Evolutionary conservation across 2,329 filamentous ascomycete species (phyloP).

Genomic region (Blastomyces gilchristii): DNA sequence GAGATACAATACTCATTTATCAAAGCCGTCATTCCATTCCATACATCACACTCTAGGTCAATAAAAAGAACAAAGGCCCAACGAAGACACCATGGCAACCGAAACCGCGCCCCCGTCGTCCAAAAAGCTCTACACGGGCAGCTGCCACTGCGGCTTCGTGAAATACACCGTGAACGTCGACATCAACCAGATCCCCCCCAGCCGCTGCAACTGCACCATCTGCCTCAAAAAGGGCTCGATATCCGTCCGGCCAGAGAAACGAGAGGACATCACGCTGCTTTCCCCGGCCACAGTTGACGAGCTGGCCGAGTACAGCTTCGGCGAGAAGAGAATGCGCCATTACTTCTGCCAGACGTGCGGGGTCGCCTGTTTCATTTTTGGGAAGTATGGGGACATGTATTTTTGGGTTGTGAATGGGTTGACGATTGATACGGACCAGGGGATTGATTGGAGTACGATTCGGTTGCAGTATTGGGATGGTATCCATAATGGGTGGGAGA

Average conservation of each 20-base stretch:
- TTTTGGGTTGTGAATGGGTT: constrained; percentile 10
- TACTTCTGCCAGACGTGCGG: constrained; percentile 15
- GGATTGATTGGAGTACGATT: constrained; percentile 12
- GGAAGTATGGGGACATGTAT: neutral
- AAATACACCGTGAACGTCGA: constrained; percentile 16
- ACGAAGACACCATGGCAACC: neutral
- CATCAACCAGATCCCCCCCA: constrained; percentile 10
- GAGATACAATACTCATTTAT: no score
- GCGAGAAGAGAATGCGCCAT: constrained; percentile 7
- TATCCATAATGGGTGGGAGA: constrained; percentile 6
- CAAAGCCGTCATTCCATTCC: neutral
- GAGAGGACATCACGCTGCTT: constrained; percentile 9
- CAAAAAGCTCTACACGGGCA: constrained; percentile 10
- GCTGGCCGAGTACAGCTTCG: constrained; percentile 10
- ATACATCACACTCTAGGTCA: neutral
- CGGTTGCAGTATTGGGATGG: constrained; percentile 14
- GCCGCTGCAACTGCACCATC: constrained; percentile 15
- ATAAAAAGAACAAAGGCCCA: neutral
- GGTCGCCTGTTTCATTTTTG: constrained; percentile 9
- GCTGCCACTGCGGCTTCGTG: constrained; percentile 15
- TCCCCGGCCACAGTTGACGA: constrained; percentile 10
- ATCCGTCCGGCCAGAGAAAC: neutral
- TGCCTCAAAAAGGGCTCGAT: constrained; percentile 14
- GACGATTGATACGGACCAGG: constrained; percentile 11
- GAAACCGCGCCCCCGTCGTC: neutral